Evolutionary conservation across 805 yeast genomes (phyloP), one percentile per base, ranked within the genome.

Genomic region (Starmerella apicola): DNA sequence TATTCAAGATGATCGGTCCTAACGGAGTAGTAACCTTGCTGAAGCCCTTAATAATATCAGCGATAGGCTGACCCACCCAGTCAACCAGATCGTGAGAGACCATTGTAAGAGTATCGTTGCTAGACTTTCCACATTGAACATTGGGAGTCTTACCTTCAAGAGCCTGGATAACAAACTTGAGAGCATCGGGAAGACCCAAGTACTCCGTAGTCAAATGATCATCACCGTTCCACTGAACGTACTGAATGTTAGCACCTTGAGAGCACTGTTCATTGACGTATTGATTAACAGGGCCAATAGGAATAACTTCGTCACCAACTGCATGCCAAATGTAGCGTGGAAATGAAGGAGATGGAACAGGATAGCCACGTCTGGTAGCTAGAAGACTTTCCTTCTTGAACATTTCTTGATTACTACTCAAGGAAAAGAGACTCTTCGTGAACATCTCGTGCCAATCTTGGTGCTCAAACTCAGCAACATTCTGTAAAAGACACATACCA

Each of bases 291-390:
- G 32, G 31, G 4, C 18, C 39, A 32, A 36, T 25, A 10, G 52
- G 51, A 26, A 49, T 49, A 30, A 53, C 40, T 30, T 51, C 53
- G 32, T 53, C 57, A 10, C 23, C 18, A 13, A 26, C 39, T 12
- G 55, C 53, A 30, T 53, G 55, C 44, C 42, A 51, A 20, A 53
- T 45, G 37, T 31, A 50, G 23, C 52, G 35, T 2, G 55, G 57
- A 22, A 42, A 37, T n/a, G 26, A 34, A 2, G 55, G 55, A 5
- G 38, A 31, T 10, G 45, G n/a, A 6, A 32, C 45, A n/a, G 48
- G 50, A 38, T 16, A 26, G 24, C 34, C 30, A 36, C 43, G 33
- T 13, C 32, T 35, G 21, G 34, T 38, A 21, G 15, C 12, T 9
- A 42, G 36, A 8, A 38, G 32, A 13, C 34, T 30, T 29, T 28